Evolutionary conservation across 2,329 filamentous ascomycete species (phyloP).

Genomic region (Chrysoporthe cubensis): DNA sequence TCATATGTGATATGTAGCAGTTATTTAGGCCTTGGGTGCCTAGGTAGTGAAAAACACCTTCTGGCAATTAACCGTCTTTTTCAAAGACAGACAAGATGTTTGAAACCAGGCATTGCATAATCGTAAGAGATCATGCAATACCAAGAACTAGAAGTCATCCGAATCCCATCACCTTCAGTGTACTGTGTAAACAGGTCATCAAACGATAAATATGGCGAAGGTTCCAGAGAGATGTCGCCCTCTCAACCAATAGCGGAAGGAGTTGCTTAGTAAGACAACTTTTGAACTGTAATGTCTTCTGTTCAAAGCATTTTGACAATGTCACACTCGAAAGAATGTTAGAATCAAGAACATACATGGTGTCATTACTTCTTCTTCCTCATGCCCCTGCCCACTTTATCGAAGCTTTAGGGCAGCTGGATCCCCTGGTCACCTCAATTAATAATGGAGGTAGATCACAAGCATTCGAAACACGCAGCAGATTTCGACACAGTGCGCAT

Average conservation of each 20-base stretch:
- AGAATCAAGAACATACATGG: slow-evolving; percentile 19
- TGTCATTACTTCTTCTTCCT: slow-evolving; percentile 33
- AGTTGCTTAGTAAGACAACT: slow-evolving; percentile 18
- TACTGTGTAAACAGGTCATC: not conserved
- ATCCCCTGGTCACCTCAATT: slow-evolving; percentile 61
- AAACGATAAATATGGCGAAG: not conserved
- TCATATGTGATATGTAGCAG: not conserved
- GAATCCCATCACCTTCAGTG: not conserved
- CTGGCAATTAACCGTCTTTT: not conserved
- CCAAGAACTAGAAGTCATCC: not conserved
- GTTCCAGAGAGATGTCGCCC: not conserved
- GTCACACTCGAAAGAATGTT: not conserved
- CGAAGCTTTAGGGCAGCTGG: slow-evolving; percentile 68
- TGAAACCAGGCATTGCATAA: not conserved
- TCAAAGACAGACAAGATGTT: not conserved
- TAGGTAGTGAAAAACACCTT: not conserved
- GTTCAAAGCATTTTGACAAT: not conserved
- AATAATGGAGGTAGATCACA: not conserved
- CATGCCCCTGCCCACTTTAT: slow-evolving; percentile 46
- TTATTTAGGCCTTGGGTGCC: no score
- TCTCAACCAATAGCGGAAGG: slow-evolving; percentile 20
- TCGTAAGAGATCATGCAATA: not conserved
- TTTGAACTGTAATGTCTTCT: not conserved
- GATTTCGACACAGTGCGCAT: not conserved
- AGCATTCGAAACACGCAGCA: not conserved